These are phyloP conservation scores for Calonectria pseudoturangicola DNA, from an alignment of 2,329 filamentous ascomycete species.

Conservation along the genomic window DNA sequence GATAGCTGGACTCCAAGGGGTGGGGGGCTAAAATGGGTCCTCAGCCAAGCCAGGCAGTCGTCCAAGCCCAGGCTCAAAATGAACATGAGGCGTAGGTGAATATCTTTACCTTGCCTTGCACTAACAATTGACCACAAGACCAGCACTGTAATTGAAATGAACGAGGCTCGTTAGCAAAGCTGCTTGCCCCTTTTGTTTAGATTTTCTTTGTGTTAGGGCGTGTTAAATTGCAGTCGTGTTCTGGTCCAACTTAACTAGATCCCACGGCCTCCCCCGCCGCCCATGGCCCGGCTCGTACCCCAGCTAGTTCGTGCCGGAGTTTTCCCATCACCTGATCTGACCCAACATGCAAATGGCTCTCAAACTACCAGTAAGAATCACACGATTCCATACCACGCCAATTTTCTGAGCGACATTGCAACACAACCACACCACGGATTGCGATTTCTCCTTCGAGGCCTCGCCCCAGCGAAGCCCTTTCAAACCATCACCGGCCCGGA, in stretches of 20 bases:
- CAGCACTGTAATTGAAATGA: neutral
- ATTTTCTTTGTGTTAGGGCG: neutral
- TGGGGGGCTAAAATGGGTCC: neutral
- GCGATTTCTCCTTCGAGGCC: slow-evolving; percentile 26
- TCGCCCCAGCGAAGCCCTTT: slow-evolving; percentile 25
- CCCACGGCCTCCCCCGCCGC: slow-evolving; percentile 1
- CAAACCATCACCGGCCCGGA: slow-evolving; percentile 31
- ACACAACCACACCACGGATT: slow-evolving; percentile 48
- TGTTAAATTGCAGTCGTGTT: slow-evolving; percentile 21
- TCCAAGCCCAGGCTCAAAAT: neutral
- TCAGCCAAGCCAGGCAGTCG: neutral
- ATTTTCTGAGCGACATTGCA: slow-evolving; percentile 48
- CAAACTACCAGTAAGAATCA: slow-evolving; percentile 46
- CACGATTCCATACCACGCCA: slow-evolving; percentile 52
- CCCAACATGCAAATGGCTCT: slow-evolving; percentile 36
- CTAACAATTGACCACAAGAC: neutral
- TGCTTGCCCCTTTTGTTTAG: neutral
- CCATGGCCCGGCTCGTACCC: neutral
- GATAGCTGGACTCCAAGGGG: slow-evolving; percentile 24
- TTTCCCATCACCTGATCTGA: slow-evolving; percentile 36
- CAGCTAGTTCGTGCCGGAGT: slow-evolving; percentile 26
- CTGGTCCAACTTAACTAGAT: slow-evolving; percentile 11
- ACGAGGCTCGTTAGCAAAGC: neutral
- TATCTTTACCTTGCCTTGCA: neutral
- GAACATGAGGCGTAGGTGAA: neutral